phyloP scores from a whole-genome alignment of 176 grass and related monocot genomes.

The Phoenix dactylifera region DNA sequence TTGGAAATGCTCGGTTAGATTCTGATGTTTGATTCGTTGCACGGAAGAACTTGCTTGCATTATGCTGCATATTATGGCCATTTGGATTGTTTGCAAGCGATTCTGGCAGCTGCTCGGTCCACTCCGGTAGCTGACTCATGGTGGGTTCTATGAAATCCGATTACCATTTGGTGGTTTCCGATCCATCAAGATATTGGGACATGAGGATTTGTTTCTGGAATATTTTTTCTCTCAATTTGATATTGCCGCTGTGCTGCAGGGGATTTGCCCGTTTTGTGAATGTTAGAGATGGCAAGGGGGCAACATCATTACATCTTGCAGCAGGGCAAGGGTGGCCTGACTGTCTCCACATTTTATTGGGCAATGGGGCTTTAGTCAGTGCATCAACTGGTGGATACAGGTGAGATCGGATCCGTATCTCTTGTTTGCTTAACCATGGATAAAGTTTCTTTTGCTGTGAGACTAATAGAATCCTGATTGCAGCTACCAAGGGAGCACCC shows the following conservation, averaged over 20 bases:
- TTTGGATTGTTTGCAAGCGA: constrained; percentile 8
- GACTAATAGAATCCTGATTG: neutral
- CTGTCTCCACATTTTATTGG: constrained; percentile 46
- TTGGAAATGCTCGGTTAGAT: constrained; percentile 1
- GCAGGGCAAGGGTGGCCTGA: constrained; percentile 31
- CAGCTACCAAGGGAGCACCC: constrained; percentile 41
- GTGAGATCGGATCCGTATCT: constrained; percentile 7
- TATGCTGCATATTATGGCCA: constrained; percentile 20
- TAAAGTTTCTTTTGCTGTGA: neutral
- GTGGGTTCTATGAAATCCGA: neutral
- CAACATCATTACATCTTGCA: constrained; percentile 52
- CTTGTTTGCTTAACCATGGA: neutral
- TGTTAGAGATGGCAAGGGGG: constrained; percentile 9
- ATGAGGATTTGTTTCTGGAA: too few relatives aligned
- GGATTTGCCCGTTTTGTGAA: constrained; percentile 23
- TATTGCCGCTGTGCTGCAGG: neutral
- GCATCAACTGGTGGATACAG: constrained; percentile 31
- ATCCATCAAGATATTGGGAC: too few relatives aligned
- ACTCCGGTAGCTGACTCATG: constrained; percentile 12
- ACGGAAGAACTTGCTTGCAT: constrained; percentile 15
- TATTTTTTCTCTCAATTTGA: too few relatives aligned
- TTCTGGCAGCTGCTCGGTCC: constrained; percentile 9
- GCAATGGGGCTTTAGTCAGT: constrained; percentile 44
- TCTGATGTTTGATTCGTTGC: constrained; percentile 15
- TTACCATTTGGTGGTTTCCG: too few relatives aligned